Evolutionary conservation across 2,329 filamentous ascomycete species (phyloP), one percentile per base, ranked within the genome.

Genomic region (Calonectria multiphialidica): DNA sequence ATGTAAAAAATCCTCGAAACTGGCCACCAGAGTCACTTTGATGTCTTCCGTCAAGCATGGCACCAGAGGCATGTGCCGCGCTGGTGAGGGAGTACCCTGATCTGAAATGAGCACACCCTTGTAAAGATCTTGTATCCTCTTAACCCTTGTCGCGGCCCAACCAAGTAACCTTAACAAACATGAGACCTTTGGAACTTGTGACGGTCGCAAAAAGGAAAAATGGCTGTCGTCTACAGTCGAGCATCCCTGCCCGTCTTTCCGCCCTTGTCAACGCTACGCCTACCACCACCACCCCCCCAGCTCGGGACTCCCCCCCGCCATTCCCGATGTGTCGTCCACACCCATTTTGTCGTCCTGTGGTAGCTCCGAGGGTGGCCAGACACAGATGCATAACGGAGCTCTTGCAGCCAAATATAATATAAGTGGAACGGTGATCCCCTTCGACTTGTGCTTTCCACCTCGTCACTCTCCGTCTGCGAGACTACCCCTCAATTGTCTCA

Each of bases 401-500:
- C 45, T 50, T 49, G 30, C 53, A 72, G 13, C 68, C 64, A 63
- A 71, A 57, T 45, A 71, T 66, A 59, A 70, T 80, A 80, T 80
- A 80, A 80, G 76, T 76, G 73, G 68, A 75, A 71, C 53, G 33
- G 30, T 30, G 59, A 64, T 73, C 61, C 77, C 73, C 59, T 71
- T 63, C 23, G 50, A 33, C 18, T 65, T 69, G 49, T 18, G 21
- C 23, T 66, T 42, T 64, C 62, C 47, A 63, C 72, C 44, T 75
- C 68, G 49, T 71, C 66, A 65, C 59, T 72, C 70, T 68, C 72
- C 74, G 68, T 66, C 70, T 64, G 64, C 63, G 74, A 77, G 73
- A 65, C 71, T 57, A 44, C 73, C 33, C 63, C 45, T 53, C 55
- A 49, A 67, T 59, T 57, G 63, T 68, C 66, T 62, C 40, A 50